Evolutionary conservation across 73 alveolate species (phyloP).

Genomic region (Blepharisma stoltei): DNA sequence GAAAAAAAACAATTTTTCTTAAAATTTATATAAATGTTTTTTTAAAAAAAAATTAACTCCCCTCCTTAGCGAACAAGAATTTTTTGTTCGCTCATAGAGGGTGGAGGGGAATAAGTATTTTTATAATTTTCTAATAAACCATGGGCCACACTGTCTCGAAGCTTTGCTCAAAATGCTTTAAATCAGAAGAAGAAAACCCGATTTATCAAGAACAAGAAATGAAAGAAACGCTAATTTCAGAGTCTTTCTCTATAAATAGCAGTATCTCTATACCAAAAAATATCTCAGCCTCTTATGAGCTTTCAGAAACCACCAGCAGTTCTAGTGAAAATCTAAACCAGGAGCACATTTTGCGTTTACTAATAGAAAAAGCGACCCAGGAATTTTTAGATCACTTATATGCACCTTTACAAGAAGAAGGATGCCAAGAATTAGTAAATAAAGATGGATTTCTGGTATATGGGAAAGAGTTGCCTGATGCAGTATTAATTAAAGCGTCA

Average conservation of each 20-base stretch:
- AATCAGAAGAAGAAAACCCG: conserved; percentile 1
- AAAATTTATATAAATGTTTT: too few species aligned
- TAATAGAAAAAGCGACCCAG: neutral
- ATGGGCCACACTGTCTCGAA: conserved; percentile 3
- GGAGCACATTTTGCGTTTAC: neutral
- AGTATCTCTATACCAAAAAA: neutral
- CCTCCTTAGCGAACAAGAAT: too few species aligned
- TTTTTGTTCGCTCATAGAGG: too few species aligned
- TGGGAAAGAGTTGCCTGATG: neutral
- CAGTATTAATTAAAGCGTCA: neutral
- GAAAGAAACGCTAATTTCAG: neutral
- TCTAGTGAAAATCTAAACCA: neutral
- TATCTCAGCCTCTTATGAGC: neutral
- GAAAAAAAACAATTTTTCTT: too few species aligned
- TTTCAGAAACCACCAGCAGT: neutral
- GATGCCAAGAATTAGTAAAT: neutral
- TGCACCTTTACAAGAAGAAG: neutral
- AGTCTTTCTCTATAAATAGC: neutral
- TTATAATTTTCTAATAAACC: too few species aligned
- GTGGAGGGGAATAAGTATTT: too few species aligned
- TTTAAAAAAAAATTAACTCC: too few species aligned
- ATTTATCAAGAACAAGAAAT: too few species aligned
- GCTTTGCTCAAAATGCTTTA: neutral
- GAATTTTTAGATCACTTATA: conserved; percentile 2
- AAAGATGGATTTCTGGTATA: neutral